Evolutionary conservation across 2,329 filamentous ascomycete genomes (phyloP).

Genomic region (Fusarium protoensiforme): DNA sequence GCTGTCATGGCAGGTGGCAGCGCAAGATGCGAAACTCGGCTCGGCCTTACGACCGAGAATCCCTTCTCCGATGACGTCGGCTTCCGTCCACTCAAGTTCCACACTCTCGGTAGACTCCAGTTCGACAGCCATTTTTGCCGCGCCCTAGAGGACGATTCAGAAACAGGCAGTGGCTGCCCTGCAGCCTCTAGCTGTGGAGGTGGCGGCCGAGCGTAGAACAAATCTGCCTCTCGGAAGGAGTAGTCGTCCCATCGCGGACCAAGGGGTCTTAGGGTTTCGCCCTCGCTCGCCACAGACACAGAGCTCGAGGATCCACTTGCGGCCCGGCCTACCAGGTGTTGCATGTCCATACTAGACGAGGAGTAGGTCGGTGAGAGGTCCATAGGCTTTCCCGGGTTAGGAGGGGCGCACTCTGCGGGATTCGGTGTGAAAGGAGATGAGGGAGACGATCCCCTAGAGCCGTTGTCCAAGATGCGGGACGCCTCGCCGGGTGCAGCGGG

Average conservation of each 20-base stretch:
- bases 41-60: neutral
- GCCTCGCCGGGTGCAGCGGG: neutral
- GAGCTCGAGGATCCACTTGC: neutral
- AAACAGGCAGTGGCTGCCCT: neutral
- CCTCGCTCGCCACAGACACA: neutral
- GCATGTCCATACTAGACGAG: too few species aligned
- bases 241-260: neutral
- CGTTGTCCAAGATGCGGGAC: neutral
- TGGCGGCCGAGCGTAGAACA: neutral
- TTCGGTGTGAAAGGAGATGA: neutral
- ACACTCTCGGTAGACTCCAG: neutral
- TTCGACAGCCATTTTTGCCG: neutral
- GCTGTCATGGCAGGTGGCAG: neutral
- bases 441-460: neutral
- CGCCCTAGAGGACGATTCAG: neutral
- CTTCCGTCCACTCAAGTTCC: neutral
- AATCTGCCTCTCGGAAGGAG: neutral
- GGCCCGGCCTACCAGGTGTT: too few species aligned
- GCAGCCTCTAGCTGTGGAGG: neutral
- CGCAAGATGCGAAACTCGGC: neutral
- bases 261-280: neutral
- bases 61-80: neutral
- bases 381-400: neutral
- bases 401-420: neutral
- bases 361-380: too few species aligned